Evolutionary conservation across 306 rosid genomes (phyloP).

Genomic region (Castanea crenata): DNA sequence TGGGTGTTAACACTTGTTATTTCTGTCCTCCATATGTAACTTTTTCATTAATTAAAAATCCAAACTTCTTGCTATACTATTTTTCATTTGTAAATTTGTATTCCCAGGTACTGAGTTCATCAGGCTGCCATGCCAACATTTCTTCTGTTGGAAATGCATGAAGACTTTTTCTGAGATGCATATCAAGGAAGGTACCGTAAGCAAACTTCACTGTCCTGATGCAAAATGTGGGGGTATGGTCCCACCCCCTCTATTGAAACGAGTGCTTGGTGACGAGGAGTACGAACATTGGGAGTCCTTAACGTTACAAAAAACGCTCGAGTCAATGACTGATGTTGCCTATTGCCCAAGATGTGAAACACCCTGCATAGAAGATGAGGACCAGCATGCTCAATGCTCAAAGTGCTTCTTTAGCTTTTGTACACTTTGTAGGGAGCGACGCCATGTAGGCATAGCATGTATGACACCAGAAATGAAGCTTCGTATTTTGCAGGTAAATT

Average conservation of each 20-base stretch:
- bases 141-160: slow-evolving; percentile 84
- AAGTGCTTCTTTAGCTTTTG: slow-evolving; percentile 85
- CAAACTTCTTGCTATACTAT: slow-evolving; percentile 6
- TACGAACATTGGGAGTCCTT: slow-evolving; percentile 84
- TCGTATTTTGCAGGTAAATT: slow-evolving; percentile 61
- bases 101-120: slow-evolving; percentile 61
- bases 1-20: not conserved
- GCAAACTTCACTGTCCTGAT: slow-evolving; percentile 69
- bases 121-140: slow-evolving; percentile 74
- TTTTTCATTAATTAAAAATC: slow-evolving; percentile 6
- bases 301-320: slow-evolving; percentile 66
- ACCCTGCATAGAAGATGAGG: slow-evolving; percentile 84
- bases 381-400: slow-evolving; percentile 83
- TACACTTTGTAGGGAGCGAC: slow-evolving; percentile 77
- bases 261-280: slow-evolving; percentile 61
- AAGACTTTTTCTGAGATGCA: slow-evolving; percentile 69
- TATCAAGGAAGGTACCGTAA: slow-evolving; percentile 76
- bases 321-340: slow-evolving; percentile 74
- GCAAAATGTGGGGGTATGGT: slow-evolving; percentile 65
- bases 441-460: slow-evolving; percentile 81
- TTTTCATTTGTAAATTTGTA: slow-evolving; percentile 33
- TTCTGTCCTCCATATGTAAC: slow-evolving; percentile 8
- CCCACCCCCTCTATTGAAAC: slow-evolving; percentile 73
- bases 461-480: slow-evolving; percentile 74
- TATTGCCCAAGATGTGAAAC: slow-evolving; percentile 90